A percentile compares a stretch with the other conserved stretches of the same genome.
Evolutionary conservation across 257 asterid genomes (phyloP).

Genomic region (Nicotiana undulata): DNA sequence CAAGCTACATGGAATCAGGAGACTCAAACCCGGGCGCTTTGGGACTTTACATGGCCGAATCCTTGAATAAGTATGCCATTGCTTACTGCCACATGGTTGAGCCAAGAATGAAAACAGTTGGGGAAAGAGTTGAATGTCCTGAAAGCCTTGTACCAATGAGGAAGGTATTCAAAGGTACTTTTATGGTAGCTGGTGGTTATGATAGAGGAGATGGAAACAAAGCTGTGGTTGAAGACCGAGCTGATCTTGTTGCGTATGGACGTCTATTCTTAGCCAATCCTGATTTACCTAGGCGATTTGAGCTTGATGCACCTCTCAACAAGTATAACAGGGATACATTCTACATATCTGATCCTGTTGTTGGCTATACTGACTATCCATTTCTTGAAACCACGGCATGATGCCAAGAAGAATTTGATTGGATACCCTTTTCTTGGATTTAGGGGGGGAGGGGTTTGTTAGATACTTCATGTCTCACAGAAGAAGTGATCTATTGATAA

Average conservation of each 20-base stretch:
- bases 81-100: slow-evolving; percentile 18
- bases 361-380: slow-evolving; percentile 74
- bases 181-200: slow-evolving; percentile 48
- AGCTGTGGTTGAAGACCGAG: slow-evolving; percentile 44
- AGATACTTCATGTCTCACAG: neutral
- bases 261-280: slow-evolving; percentile 69
- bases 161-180: slow-evolving; percentile 21
- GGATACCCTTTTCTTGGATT: neutral
- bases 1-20: slow-evolving; percentile 26
- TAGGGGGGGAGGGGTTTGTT: neutral
- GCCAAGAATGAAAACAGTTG: slow-evolving; percentile 12
- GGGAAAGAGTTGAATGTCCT: neutral
- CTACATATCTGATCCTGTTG: slow-evolving; percentile 45
- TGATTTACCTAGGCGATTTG: slow-evolving; percentile 51
- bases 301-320: slow-evolving; percentile 54
- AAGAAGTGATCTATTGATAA: neutral
- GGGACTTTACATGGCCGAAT: slow-evolving; percentile 16
- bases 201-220: slow-evolving; percentile 52
- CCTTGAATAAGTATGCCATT: slow-evolving; percentile 12
- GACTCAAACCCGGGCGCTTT: slow-evolving; percentile 58
- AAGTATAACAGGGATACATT: slow-evolving; percentile 47
- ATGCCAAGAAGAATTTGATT: neutral
- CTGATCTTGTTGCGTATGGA: slow-evolving; percentile 65
- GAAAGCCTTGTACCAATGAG: slow-evolving; percentile 20
- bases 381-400: slow-evolving; percentile 43